Conservation (phyloP, 2,329 filamentous ascomycete species). For the Westerdykella sp. region DNA sequence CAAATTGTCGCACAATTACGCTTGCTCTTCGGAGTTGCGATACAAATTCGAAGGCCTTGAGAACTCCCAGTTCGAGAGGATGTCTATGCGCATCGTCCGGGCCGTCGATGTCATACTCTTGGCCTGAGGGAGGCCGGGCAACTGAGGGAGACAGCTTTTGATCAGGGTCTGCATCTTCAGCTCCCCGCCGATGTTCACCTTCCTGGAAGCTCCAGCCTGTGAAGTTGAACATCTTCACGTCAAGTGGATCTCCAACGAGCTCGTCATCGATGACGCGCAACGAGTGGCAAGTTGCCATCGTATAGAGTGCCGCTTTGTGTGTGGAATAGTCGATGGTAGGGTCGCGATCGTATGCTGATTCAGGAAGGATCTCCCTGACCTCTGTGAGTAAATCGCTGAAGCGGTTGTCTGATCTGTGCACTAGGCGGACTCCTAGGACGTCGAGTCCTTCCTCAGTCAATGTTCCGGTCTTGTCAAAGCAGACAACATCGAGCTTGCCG, state of each 20-base stretch:
- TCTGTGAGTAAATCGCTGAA: slow-evolving; percentile 74
- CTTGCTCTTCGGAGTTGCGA: slow-evolving; percentile 88
- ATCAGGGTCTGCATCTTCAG: slow-evolving; percentile 68
- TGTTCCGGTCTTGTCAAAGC: slow-evolving; percentile 98
- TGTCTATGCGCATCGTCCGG: slow-evolving; percentile 41
- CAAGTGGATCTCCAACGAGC: slow-evolving; percentile 85
- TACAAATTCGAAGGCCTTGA: slow-evolving; percentile 91
- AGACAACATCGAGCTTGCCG: slow-evolving; percentile 91
- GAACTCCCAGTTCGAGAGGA: slow-evolving; percentile 77
- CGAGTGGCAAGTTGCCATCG: slow-evolving; percentile 97
- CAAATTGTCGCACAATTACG: slow-evolving; percentile 84
- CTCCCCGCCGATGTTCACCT: slow-evolving; percentile 61
- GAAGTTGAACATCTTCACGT: slow-evolving; percentile 98
- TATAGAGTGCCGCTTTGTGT: slow-evolving; percentile 71
- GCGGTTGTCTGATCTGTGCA: slow-evolving; percentile 54
- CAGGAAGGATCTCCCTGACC: slow-evolving; percentile 53
- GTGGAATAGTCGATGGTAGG: slow-evolving; percentile 54
- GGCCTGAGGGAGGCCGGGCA: slow-evolving; percentile 66
- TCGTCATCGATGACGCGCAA: slow-evolving; percentile 80
- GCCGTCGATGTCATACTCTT: slow-evolving; percentile 53
- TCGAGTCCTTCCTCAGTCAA: slow-evolving; percentile 94
- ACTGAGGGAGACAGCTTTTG: slow-evolving; percentile 80
- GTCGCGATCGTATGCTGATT: slow-evolving; percentile 51
- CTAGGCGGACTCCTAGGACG: slow-evolving; percentile 79
- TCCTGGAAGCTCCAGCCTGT: slow-evolving; percentile 91